Evolutionary conservation across 768 basidiomycete species (phyloP), one percentile per base, ranked within the genome.

Genomic region (Tulasnella sp.): DNA sequence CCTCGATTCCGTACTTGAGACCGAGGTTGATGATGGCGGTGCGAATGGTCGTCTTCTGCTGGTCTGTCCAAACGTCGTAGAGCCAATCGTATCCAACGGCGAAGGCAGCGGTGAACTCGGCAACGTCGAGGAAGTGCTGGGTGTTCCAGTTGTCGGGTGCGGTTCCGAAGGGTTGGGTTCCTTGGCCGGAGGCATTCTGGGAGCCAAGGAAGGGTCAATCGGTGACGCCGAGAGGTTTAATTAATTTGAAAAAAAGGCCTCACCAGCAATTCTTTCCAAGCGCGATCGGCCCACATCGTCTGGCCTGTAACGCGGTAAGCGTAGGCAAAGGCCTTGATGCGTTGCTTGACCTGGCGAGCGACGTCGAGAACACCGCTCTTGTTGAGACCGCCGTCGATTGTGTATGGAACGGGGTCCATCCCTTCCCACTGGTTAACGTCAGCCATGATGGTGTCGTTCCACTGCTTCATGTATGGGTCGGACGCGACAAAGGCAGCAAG

Each of bases 71-170:
- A 75, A 88, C 86, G 75, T 95, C 92, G 84, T 98, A 92, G 42
- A 99, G 82, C 98, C 98, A 99, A 83, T 99, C 98, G 82, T 99
- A 99, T 1, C 92, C 97, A 80, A 96, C 92, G 40, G 88, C 98
- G 82, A 91, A 99, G 5, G 94, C 96, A 35, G 92, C 90, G 23
- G 90, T 90, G 80, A 98, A 87, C 84, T 98, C 97, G n/a, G 91
- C 96, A 26, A 89, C 86, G 83, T 97, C 97, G 70, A 99, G 91
- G 89, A 98, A 99, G 85, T 99, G 98, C 1, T 70, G 80, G 6
- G 91, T 87, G 85, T 99, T 98, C 98, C 97, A 99, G 82, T 86
- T 90, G 32, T 84, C 84, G 77, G 89, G 88, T 77, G 85, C 84
- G 3, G 89, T 87, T 26, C 95, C 95, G 83, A 94, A 98, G 7